phyloP scores from a whole-genome alignment of 129 eudicot genomes.

The Flaveria linearis region DNA sequence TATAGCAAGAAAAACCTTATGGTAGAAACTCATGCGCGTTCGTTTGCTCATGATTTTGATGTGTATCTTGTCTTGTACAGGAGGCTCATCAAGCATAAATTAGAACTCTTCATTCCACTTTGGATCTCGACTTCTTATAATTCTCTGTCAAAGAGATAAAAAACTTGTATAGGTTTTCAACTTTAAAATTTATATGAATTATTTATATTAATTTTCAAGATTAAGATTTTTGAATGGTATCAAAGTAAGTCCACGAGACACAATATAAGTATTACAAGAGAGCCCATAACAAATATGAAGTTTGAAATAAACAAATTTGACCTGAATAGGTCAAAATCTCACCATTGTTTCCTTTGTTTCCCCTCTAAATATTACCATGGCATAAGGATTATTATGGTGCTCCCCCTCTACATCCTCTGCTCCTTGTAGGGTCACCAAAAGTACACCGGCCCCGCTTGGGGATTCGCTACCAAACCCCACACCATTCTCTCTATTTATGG shows the following conservation, averaged over 20 bases:
- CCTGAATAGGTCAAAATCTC: slow-evolving; percentile 17
- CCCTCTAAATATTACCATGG: slow-evolving; percentile 57
- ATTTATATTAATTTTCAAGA: not conserved
- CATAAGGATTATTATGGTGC: slow-evolving; percentile 76
- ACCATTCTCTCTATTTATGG: slow-evolving; percentile 32
- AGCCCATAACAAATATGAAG: not conserved
- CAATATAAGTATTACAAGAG: not conserved
- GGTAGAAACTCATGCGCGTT: slow-evolving; percentile 52
- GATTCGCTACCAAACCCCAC: slow-evolving; percentile 29
- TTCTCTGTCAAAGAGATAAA: slow-evolving; percentile 42
- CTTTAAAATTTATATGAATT: not conserved
- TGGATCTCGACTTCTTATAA: slow-evolving; percentile 73
- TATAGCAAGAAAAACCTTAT: slow-evolving; percentile 47
- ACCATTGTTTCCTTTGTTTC: slow-evolving; percentile 84
- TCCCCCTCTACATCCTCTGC: slow-evolving; percentile 82
- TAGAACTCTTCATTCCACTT: slow-evolving; percentile 86
- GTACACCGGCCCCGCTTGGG: slow-evolving; percentile 48
- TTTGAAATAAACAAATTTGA: not conserved
- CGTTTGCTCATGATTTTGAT: slow-evolving; percentile 69
- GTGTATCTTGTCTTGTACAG: slow-evolving; percentile 67
- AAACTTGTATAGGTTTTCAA: not conserved
- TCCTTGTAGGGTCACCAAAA: slow-evolving; percentile 69
- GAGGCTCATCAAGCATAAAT: slow-evolving; percentile 86
- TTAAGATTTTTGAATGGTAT: not conserved
- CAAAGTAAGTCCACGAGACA: not conserved